Base-by-base conservation (phyloP, 2,329 filamentous ascomycete species). In the Dactylellina drechsleri region DNA sequence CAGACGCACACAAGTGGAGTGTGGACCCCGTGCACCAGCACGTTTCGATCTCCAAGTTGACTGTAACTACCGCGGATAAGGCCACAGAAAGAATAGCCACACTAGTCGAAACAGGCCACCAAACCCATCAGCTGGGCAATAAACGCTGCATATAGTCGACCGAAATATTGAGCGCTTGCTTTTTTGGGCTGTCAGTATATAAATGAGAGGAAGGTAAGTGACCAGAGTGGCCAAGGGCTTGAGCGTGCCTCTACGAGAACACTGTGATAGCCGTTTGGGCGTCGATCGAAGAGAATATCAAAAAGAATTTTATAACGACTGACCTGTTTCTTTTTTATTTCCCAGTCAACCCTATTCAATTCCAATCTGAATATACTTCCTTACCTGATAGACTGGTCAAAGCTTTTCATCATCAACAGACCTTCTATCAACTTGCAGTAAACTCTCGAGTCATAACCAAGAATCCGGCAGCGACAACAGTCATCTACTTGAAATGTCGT, bases 401-500 rank as follows among this genome's bases (percentile, higher is more conserved):
- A 36, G 6, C 31, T 36, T 36, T 36, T 36, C 5, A 36, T 10
- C 31, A 7, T 5, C 31, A 36, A 36, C 31, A 36, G 1, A 36
- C 31, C 5, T 36, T 36, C 31, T 36, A 13, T 13, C 43, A n/a
- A 47, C 15, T 16, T 47, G 43, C 43, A 18, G 13, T 15, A 47
- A 13, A 18, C 43, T 10, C 16, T 47, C 13, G 15, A 15, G 7
- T 15, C 43, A 23, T 10, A 13, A 6, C 41, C 40, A 26, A 28
- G n/a, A 61, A 20, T 13, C 36, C 10, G 16, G 47, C 43, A 66
- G 31, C 31, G n/a, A 54, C 40, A 20, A 10, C 53, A 18, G 56
- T 47, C 26, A 53, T 26, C 28, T 13, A 56, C 26, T n/a, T 43
- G 59, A n/a, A 45, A 75, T 75, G 71, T 59, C 71, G 60, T 75